Evolutionary conservation across 805 yeast species (phyloP).

Genomic region (Cyberlindnera amylophila): DNA sequence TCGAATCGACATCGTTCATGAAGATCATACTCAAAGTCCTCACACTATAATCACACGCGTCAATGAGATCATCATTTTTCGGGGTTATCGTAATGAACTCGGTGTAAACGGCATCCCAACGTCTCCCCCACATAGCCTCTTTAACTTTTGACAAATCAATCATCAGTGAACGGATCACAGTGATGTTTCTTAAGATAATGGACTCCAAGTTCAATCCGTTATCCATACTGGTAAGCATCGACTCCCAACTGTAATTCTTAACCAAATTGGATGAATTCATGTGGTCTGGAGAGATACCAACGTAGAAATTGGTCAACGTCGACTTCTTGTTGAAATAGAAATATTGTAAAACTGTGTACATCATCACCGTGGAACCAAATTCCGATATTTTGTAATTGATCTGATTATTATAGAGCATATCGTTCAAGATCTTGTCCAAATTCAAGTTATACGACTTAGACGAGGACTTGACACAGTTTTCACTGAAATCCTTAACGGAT

Average conservation of each 20-base stretch:
- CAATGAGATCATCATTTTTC: slow-evolving; percentile 25
- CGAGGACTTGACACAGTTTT: slow-evolving; percentile 21
- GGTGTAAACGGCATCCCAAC: slow-evolving; percentile 26
- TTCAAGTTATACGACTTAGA: slow-evolving; percentile 27
- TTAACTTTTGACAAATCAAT: slow-evolving; percentile 35
- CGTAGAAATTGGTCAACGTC: slow-evolving; percentile 31
- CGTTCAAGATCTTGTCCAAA: slow-evolving; percentile 30
- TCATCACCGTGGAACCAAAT: slow-evolving; percentile 40
- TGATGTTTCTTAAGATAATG: slow-evolving; percentile 34
- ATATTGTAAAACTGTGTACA: slow-evolving; percentile 39
- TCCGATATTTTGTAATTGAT: slow-evolving; percentile 35
- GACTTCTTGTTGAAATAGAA: slow-evolving; percentile 25
- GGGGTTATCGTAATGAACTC: slow-evolving; percentile 22
- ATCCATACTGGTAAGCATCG: slow-evolving; percentile 23
- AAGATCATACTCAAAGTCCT: slow-evolving; percentile 25
- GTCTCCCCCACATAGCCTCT: slow-evolving; percentile 37
- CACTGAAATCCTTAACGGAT: slow-evolving; percentile 31
- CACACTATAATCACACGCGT: slow-evolving; percentile 28
- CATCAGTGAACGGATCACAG: slow-evolving; percentile 32
- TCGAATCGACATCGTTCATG: slow-evolving; percentile 24
- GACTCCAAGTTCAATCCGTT: slow-evolving; percentile 37
- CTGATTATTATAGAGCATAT: slow-evolving; percentile 37
- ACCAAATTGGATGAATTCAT: slow-evolving; percentile 37
- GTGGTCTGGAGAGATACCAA: slow-evolving; percentile 36
- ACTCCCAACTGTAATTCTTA: slow-evolving; percentile 34